Conservation (phyloP, 192 early-diverging fungal genomes). For the Ambispora gerdemannii region DNA sequence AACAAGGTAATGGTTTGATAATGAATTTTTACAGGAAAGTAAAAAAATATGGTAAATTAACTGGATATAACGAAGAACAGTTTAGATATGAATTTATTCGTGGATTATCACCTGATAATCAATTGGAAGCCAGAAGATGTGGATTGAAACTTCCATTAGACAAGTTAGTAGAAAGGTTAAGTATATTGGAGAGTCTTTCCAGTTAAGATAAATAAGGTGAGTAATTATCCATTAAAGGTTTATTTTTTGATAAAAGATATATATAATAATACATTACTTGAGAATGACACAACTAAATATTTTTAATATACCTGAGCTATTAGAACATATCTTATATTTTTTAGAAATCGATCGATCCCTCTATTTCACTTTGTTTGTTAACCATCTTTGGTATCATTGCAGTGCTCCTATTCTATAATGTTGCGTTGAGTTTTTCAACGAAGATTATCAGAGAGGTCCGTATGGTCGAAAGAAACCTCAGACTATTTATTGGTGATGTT, state of each 20-base stretch:
- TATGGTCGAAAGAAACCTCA: not conserved
- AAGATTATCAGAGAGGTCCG: constrained; percentile 20
- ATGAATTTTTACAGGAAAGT: constrained; percentile 12
- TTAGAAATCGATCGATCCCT: constrained; percentile 23
- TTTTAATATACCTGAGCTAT: constrained; percentile 21
- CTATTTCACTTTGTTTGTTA: constrained; percentile 26
- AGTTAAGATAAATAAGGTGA: no score
- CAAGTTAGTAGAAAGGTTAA: constrained; percentile 19
- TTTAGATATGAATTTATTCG: not conserved
- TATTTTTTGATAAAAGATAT: constrained; percentile 21
- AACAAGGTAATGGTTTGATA: constrained; percentile 1
- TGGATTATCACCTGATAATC: constrained; percentile 20
- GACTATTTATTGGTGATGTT: not conserved
- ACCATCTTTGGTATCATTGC: constrained; percentile 25
- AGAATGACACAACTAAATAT: constrained; percentile 25
- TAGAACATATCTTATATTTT: constrained; percentile 27
- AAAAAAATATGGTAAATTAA: constrained; percentile 12
- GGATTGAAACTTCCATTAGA: constrained; percentile 8
- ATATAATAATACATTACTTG: constrained; percentile 16
- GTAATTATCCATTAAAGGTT: constrained; percentile 19
- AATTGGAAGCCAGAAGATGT: constrained; percentile 20
- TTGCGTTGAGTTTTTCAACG: constrained; percentile 21
- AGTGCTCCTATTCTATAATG: constrained; percentile 10
- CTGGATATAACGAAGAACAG: constrained; percentile 16
- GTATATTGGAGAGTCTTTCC: not conserved